Evolutionary conservation across 2,329 filamentous ascomycete genomes (phyloP).

Genomic region (Phialocephala sp.): DNA sequence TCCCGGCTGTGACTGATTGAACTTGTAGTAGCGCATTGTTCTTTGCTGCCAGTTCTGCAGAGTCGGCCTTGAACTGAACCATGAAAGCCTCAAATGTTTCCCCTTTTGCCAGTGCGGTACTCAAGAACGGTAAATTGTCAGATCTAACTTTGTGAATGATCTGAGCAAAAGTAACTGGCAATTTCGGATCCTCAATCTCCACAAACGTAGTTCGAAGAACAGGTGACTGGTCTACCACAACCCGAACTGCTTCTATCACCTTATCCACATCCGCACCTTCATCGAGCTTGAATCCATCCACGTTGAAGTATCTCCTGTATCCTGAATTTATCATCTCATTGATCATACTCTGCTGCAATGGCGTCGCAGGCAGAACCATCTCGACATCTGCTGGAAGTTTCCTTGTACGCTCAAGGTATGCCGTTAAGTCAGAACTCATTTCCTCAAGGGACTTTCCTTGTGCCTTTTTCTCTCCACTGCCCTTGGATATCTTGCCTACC

Average conservation of each 20-base stretch:
- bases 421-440: constrained; percentile 45
- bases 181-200: constrained; percentile 63
- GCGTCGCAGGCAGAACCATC: constrained; percentile 73
- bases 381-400: constrained; percentile 54
- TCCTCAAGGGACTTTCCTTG: constrained; percentile 32
- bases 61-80: constrained; percentile 47
- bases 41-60: constrained; percentile 46
- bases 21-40: constrained; percentile 55
- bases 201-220: constrained; percentile 79
- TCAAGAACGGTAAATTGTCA: constrained; percentile 1
- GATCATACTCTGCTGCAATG: constrained; percentile 86
- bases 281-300: constrained; percentile 72
- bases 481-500: constrained; percentile 33
- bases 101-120: constrained; percentile 1
- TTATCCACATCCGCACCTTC: constrained; percentile 57
- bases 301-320: constrained; percentile 82
- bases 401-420: constrained; percentile 45
- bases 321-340: constrained; percentile 79
- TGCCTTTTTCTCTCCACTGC: neutral
- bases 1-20: constrained; percentile 46
- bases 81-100: constrained; percentile 44
- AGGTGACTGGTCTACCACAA: constrained; percentile 64
- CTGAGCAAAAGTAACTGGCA: constrained; percentile 63
- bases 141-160: constrained; percentile 47
- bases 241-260: constrained; percentile 66